These are phyloP conservation scores for Allium cepa DNA, from an alignment of 106 monocot genomes.

Conservation along the genomic window DNA sequence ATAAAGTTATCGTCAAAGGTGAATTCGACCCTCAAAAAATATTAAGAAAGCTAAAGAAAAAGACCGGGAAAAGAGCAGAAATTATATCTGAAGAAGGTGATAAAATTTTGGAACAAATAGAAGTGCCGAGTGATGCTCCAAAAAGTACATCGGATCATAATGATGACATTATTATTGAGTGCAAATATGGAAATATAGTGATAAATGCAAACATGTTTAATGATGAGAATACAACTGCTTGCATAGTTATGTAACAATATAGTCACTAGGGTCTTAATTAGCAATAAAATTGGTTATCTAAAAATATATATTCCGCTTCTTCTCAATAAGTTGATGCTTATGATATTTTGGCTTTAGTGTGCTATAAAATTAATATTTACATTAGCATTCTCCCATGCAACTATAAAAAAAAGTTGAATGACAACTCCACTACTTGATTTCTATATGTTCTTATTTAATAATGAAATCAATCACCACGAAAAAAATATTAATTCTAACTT, in stretches of 20 bases:
- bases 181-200: background rate
- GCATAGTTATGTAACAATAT: slow-evolving; percentile 9
- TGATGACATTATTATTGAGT: background rate
- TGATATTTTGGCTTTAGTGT: no score
- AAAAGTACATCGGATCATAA: background rate
- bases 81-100: slow-evolving; percentile 11
- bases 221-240: slow-evolving; percentile 36
- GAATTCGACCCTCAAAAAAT: slow-evolving; percentile 32
- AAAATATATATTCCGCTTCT: no score
- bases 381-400: no score
- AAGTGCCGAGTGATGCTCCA: background rate
- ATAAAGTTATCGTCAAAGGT: slow-evolving; percentile 36
- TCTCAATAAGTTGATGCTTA: no score
- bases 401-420: no score
- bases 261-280: no score
- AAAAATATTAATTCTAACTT: no score
- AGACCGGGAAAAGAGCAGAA: slow-evolving; percentile 47
- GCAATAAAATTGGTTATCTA: no score
- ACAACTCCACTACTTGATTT: no score
- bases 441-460: no score
- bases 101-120: background rate
- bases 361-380: no score
- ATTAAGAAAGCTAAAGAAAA: slow-evolving; percentile 41
- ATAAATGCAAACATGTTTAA: slow-evolving; percentile 17
- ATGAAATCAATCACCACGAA: no score